Evolutionary conservation across 108 stramenopile species (phyloP).

Genomic region (Cyclotella atomus): DNA sequence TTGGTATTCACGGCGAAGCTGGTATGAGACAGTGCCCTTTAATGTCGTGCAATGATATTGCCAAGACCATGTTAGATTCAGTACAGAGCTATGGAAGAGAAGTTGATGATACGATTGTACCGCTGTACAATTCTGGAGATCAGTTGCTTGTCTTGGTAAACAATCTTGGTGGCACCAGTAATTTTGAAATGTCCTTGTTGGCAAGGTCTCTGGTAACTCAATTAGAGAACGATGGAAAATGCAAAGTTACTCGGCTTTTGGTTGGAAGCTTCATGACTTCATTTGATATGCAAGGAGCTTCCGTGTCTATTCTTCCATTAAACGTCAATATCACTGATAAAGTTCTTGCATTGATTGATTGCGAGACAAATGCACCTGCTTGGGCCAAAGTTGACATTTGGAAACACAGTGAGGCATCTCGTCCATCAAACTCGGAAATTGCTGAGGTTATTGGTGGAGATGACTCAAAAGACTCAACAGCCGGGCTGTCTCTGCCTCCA

Average conservation of each 20-base stretch:
- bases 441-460: conserved; percentile 57
- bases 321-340: conserved; percentile 39
- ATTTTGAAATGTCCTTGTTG: conserved; percentile 94
- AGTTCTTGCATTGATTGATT: conserved; percentile 76
- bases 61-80: conserved; percentile 70
- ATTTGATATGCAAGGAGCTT: conserved; percentile 96
- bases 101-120: conserved; percentile 48
- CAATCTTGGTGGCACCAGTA: conserved; percentile 92
- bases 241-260: conserved; percentile 71
- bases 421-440: conserved; percentile 60
- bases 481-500: conserved; percentile 38
- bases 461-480: conserved; percentile 11
- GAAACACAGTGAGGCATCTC: conserved; percentile 27
- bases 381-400: conserved; percentile 77
- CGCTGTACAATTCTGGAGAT: conserved; percentile 66
- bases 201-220: conserved; percentile 66
- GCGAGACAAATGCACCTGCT: conserved; percentile 80
- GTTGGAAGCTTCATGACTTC: conserved; percentile 95
- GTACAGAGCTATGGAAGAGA: conserved; percentile 78
- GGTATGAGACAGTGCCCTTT: conserved; percentile 80
- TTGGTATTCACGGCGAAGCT: conserved; percentile 99
- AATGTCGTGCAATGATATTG: conserved; percentile 77
- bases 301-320: conserved; percentile 84
- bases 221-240: conserved; percentile 54
- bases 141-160: conserved; percentile 90